Percentiles rank a stretch among this genome's conserved stretches.
These are phyloP conservation scores for Malassezia brasiliensis DNA, from an alignment of 1,284 basidiomycete species.

Conservation along the genomic window DNA sequence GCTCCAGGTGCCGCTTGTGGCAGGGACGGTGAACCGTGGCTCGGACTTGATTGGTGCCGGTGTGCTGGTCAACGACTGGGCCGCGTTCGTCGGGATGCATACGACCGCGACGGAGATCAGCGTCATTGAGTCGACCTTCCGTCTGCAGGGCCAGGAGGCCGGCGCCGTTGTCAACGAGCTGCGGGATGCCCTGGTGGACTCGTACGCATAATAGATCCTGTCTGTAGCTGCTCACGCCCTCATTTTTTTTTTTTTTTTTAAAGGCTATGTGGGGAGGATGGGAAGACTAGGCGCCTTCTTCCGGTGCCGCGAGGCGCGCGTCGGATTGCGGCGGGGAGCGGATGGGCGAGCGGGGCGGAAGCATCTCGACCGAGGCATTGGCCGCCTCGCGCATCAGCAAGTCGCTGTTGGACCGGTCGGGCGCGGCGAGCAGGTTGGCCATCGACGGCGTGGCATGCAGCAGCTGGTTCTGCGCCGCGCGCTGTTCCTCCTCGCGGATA, in stretches of 20 bases:
- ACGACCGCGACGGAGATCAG: slow-evolving; percentile 93
- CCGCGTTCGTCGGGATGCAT: slow-evolving; percentile 61
- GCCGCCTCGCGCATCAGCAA: slow-evolving; percentile 6
- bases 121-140: slow-evolving; percentile 95
- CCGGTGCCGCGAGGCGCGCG: not conserved
- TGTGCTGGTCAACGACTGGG: slow-evolving; percentile 97
- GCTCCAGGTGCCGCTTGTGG: slow-evolving; percentile 87
- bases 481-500: slow-evolving; percentile 4
- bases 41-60: slow-evolving; percentile 96
- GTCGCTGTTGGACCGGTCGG: slow-evolving; percentile 8
- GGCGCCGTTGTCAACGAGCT: slow-evolving; percentile 41
- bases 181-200: slow-evolving; percentile 44
- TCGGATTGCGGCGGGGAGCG: not conserved
- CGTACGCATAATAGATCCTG: slow-evolving; percentile 33
- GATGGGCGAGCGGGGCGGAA: not conserved
- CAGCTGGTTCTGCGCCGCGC: slow-evolving; percentile 1
- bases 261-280: too few species aligned
- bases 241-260: not conserved
- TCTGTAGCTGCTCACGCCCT: not conserved
- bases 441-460: slow-evolving; percentile 7
- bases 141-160: slow-evolving; percentile 26
- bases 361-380: slow-evolving; percentile 7
- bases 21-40: slow-evolving; percentile 95
- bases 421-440: not conserved
- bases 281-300: not conserved